Base-by-base conservation (phyloP, 108 stramenopile genomes). In the Nannochloropsis gaditana region DNA sequence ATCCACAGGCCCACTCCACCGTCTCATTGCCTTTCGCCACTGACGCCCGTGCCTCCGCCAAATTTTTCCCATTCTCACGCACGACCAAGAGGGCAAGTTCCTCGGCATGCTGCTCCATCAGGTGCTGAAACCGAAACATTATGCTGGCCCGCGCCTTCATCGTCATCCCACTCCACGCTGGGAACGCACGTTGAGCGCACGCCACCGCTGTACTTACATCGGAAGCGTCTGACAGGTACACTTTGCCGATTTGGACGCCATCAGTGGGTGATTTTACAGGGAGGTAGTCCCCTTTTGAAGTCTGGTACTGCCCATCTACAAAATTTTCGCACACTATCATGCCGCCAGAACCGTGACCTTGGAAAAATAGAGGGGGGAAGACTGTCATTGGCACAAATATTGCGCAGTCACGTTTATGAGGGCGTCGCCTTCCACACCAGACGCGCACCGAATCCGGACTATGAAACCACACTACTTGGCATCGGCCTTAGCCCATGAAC, bases 1-100 rank as follows among this genome's bases (percentile, higher is more conserved):
- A 94, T 79, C 92, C 91, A 79, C 96, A 96, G 10, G 98, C 96
- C 90, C 95, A 98, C 90, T 98, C 98, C 50, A 98, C 95, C 43
- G 98, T 98, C 89, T 98, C 98, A 80, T 96, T 96, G 6, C 96
- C 98, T 88, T 98, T 98, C 87, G 98, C 89, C 44, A 86, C 89
- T 15, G 59, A 73, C 4, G 59, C 59, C 15, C 59, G 59, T 9
- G 97, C 97, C 89, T 99, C 99, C 41, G 95, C 94, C 9, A 95
- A 91, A 87, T 97, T 98, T 93, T 98, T 98, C 15, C 99, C 97
- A 83, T 97, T 97, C 90, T 99, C 97, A 9, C 80, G 84, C 11
- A 96, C 96, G 82, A 98, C 95, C 43, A 97, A 83, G 44, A 88
- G 86, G 2, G 97, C 96, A 80, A 99, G 84, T 86, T 96, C 96